Evolutionary conservation across 257 asterid species (phyloP), one percentile per base, ranked within the genome.

Genomic region (Orobanche coerulescens): DNA sequence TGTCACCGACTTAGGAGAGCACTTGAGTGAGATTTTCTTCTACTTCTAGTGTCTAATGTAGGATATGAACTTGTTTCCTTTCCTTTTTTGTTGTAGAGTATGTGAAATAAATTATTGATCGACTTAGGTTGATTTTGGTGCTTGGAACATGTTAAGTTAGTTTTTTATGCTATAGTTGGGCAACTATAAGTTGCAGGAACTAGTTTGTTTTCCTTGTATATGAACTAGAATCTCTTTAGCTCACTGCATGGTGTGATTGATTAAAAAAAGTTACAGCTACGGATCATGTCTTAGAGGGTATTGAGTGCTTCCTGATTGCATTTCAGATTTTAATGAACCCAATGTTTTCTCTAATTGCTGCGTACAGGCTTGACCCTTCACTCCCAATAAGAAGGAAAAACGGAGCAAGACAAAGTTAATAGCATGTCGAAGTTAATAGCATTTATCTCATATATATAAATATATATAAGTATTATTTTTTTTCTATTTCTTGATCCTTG

Each of bases 1-100:
- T 51, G 33, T 53, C 28, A 52, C 30, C 13, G 54, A 30, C 51
- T 34, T 58, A 14, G 71, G 23, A 50, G 20, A 33, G 44, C 23
- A 22, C 12, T 3, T 2, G 12, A 1, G 19, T 4, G 5, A 7
- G 19, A 22, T 28, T 39, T 31, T 28, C 28, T 4, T 12, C 18
- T 43, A 4, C 23, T 36, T 8, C 40, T 18, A 18, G 15, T 68
- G 53, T 9, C 25, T 37, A 16, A 7, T 26, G 4, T 53, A 4
- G 39, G 42, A 30, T 43, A 51, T 69, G 14, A 49, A 9, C 23
- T 5, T 5, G 39, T 53, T 26, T 25, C 42, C 30, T 42, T 69
- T 7, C 47, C 11, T 30, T 48, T 24, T 22, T 14, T 36, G 3
- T 48, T 59, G 24, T 28, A 66, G 49, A 18, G 23, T 14, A 36